Conservation (phyloP, 495 filamentous ascomycete genomes). For the Hypoxylon perforatum region DNA sequence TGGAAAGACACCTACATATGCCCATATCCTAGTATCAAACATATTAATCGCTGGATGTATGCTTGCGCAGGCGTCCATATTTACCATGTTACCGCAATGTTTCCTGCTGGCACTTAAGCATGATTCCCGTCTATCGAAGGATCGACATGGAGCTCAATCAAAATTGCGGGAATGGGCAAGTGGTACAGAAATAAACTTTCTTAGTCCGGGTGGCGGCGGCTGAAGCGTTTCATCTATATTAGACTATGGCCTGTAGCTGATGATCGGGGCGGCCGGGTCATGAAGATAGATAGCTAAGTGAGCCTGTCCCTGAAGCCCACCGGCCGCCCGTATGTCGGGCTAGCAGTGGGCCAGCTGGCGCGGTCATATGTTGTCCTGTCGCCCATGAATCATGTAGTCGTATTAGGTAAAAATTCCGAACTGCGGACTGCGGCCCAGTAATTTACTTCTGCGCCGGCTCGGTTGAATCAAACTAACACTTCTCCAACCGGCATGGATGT, state of each 20-base stretch:
- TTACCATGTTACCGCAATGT: no score
- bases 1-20: no score
- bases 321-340: neutral
- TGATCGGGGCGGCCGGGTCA: neutral
- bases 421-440: constrained; percentile 1
- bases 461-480: constrained; percentile 5
- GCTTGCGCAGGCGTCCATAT: no score
- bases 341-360: constrained; percentile 1
- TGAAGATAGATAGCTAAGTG: neutral
- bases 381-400: neutral
- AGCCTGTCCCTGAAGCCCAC: constrained; percentile 7
- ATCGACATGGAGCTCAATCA: constrained; percentile 8
- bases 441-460: neutral
- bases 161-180: neutral
- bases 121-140: constrained; percentile 5
- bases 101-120: neutral
- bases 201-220: constrained; percentile 25
- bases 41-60: no score
- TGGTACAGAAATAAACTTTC: constrained; percentile 11
- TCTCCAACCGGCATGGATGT: neutral
- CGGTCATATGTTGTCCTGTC: neutral
- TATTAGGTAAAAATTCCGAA: neutral
- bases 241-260: constrained; percentile 14
- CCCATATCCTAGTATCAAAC: no score
- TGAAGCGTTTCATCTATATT: constrained; percentile 36